Conservation (phyloP, 2,329 filamentous ascomycete species). For the Scleromitrula shiraiana region DNA sequence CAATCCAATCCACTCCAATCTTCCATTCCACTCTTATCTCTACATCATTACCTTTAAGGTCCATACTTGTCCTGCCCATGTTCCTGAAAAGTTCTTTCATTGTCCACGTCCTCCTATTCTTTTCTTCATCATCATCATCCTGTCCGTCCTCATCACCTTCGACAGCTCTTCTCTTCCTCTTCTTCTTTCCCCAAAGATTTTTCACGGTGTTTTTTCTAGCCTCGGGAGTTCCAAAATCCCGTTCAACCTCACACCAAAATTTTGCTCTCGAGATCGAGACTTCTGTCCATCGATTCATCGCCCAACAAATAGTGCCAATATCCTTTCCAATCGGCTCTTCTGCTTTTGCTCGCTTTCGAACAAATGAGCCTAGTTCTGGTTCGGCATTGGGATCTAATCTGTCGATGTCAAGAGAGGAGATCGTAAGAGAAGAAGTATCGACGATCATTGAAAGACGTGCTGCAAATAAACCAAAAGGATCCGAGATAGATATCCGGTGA, state of each 20-base stretch:
- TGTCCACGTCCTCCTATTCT: conserved; percentile 22
- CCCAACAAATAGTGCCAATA: conserved; percentile 54
- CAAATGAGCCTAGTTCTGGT: conserved; percentile 47
- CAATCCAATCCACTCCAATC: conserved; percentile 64
- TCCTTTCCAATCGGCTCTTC: conserved; percentile 46
- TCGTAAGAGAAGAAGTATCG: conserved; percentile 41
- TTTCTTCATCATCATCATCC: conserved; percentile 21
- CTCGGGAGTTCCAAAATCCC: conserved; percentile 36
- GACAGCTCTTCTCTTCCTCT: conserved; percentile 19
- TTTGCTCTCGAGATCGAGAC: conserved; percentile 50
- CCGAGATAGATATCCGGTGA: conserved; percentile 45
- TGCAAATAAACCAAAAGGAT: conserved; percentile 45
- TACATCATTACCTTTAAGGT: conserved; percentile 28
- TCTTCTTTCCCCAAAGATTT: conserved; percentile 14
- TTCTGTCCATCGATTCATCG: conserved; percentile 60
- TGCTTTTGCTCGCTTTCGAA: conserved; percentile 29
- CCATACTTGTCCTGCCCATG: conserved; percentile 41
- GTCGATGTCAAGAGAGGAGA: conserved; percentile 46
- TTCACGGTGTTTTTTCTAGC: conserved; percentile 16
- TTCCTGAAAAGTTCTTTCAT: conserved; percentile 44
- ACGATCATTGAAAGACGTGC: conserved; percentile 52
- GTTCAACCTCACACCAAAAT: conserved; percentile 52
- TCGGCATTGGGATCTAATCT: conserved; percentile 50
- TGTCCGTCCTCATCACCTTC: conserved; percentile 30
- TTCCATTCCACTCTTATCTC: conserved; percentile 49